phyloP scores from a whole-genome alignment of 495 filamentous ascomycete genomes.

The Penicillium robsamsonii region DNA sequence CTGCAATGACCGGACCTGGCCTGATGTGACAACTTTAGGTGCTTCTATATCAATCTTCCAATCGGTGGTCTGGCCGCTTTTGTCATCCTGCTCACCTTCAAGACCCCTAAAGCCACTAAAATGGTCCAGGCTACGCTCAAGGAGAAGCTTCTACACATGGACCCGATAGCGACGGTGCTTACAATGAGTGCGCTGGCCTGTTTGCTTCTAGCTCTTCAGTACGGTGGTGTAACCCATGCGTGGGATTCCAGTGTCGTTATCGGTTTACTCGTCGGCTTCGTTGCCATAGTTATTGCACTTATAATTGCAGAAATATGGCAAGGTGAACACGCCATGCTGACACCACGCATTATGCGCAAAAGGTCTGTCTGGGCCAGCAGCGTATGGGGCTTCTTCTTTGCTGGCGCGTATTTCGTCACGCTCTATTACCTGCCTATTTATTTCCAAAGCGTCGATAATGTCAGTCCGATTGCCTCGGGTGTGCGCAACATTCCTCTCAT shows the following conservation, averaged over 20 bases:
- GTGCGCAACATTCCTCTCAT: constrained; percentile 69
- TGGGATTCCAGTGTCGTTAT: constrained; percentile 35
- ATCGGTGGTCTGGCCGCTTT: constrained; percentile 41
- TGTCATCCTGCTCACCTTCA: constrained; percentile 42
- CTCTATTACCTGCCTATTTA: constrained; percentile 53
- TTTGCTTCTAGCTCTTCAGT: constrained; percentile 42
- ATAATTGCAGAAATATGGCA: constrained; percentile 22
- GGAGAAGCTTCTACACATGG: constrained; percentile 36
- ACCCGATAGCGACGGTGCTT: constrained; percentile 27
- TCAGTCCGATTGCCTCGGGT: constrained; percentile 59
- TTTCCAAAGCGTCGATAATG: constrained; percentile 71
- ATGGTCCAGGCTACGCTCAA: constrained; percentile 20
- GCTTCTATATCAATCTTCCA: constrained; percentile 56
- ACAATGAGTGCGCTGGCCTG: constrained; percentile 32
- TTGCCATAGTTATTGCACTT: constrained; percentile 24
- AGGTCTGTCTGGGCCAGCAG: constrained; percentile 4
- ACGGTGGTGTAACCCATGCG: constrained; percentile 32
- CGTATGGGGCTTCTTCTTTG: constrained; percentile 27
- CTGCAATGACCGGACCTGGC: neutral
- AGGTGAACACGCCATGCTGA: constrained; percentile 29
- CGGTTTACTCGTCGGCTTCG: constrained; percentile 36
- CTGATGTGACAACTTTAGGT: constrained; percentile 7
- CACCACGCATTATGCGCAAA: neutral
- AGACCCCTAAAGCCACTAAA: constrained; percentile 26
- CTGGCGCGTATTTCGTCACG: constrained; percentile 20